Evolutionary conservation across 768 basidiomycete genomes (phyloP), one percentile per base, ranked within the genome.

Genomic region (Lactarius sanguifluus): DNA sequence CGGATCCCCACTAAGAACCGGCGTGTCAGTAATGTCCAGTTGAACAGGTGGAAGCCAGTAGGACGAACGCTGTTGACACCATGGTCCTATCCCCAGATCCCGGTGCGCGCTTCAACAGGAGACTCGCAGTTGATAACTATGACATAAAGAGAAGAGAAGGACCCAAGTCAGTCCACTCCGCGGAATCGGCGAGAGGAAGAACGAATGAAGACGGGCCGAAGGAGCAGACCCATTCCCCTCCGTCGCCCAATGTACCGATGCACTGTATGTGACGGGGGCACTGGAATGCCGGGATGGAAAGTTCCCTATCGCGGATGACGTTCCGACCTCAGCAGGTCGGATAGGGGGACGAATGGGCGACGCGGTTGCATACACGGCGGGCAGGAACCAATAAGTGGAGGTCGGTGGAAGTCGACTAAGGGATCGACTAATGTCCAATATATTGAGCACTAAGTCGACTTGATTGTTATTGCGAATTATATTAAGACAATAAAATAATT

Each of bases 191-290:
- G 5, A 25, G 2, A 28, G 9, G 32, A 34, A 34, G 36, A 61
- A 36, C 18, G 30, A 10, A 16, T 6, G 18, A 10, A n/a, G 67
- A n/a, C 54, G 12, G 2, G 81, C 81, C 82, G 59, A 85, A 81
- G 30, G 82, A 82, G 68, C 84, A 85, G 3, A 80, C 68, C 81
- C 82, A 84, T 71, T 85, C 85, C 7, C 84, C 84, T 7, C 84
- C 83, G 63, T 85, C 84, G 3, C 82, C 84, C 68, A 84, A 75
- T 12, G 76, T 74, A 2, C 84, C 83, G 10, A 83, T 83, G 64
- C 38, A 15, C 15, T 40, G 13, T 15, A 40, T 12, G 28, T 79
- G 78, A 75, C 83, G 82, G 2, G 84, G 82, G 59, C 84, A 85
- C 50, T 73, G 77, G 69, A 77, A 85, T 0, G 79, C 76, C 5